A percentile compares a stretch with the other conserved stretches of the same genome.
Evolutionary conservation across 768 basidiomycete species (phyloP).

Genomic region (Coprinopsis marcescibilis): DNA sequence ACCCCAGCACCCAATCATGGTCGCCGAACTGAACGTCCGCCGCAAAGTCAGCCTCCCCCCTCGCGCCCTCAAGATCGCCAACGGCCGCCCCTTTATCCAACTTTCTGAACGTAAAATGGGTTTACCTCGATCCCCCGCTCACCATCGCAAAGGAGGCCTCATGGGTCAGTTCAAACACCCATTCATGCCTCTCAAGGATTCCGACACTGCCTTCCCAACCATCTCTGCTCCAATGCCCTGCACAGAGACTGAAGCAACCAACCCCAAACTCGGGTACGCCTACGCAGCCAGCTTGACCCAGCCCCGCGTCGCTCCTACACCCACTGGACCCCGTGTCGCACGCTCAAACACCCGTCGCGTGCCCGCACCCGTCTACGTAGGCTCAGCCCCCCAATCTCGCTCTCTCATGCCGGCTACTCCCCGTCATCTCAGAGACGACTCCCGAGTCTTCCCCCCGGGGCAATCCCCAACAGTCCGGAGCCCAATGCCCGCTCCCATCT

Average conservation of each 20-base stretch:
- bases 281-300: slow-evolving; percentile 13
- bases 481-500: slow-evolving; percentile 9
- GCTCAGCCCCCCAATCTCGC: slow-evolving; percentile 3
- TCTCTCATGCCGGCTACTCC: slow-evolving; percentile 9
- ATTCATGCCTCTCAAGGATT: slow-evolving; percentile 31
- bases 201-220: slow-evolving; percentile 18
- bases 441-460: slow-evolving; percentile 11
- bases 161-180: slow-evolving; percentile 27
- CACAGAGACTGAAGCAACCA: slow-evolving; percentile 11
- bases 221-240: slow-evolving; percentile 18
- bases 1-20: slow-evolving; percentile 6
- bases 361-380: slow-evolving; percentile 10
- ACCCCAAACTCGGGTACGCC: slow-evolving; percentile 17
- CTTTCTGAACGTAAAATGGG: slow-evolving; percentile 20
- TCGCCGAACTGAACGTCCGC: slow-evolving; percentile 2
- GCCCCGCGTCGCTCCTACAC: slow-evolving; percentile 15
- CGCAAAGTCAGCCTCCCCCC: slow-evolving; percentile 18
- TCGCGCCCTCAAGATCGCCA: slow-evolving; percentile 19
- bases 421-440: slow-evolving; percentile 10
- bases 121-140: slow-evolving; percentile 27
- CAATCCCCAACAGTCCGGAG: slow-evolving; percentile 1
- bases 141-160: slow-evolving; percentile 25
- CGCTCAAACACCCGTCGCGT: slow-evolving; percentile 9
- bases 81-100: slow-evolving; percentile 20
- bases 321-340: slow-evolving; percentile 8